Evolutionary conservation across 768 basidiomycete genomes (phyloP).

Genomic region (Auricularia auricula-judae): DNA sequence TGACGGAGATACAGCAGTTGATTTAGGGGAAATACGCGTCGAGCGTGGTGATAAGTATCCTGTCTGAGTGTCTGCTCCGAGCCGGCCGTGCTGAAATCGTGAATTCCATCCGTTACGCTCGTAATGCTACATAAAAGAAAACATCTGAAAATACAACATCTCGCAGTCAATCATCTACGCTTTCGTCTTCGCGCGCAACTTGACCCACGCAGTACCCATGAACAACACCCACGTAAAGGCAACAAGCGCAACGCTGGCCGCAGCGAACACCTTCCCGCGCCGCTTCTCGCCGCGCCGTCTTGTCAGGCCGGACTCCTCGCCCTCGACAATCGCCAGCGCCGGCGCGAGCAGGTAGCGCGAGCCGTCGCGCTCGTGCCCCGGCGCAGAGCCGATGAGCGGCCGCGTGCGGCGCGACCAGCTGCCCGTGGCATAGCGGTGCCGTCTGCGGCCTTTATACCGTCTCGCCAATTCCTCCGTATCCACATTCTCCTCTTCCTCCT

Average conservation of each 20-base stretch:
- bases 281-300: constrained; percentile 21
- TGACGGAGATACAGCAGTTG: too few species aligned
- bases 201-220: constrained; percentile 47
- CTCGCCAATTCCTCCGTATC: not conserved
- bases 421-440: not conserved
- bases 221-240: constrained; percentile 53
- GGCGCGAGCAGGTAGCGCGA: constrained; percentile 6
- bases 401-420: constrained; percentile 3
- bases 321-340: constrained; percentile 13
- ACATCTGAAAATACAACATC: too few species aligned
- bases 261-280: constrained; percentile 42
- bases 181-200: constrained; percentile 31
- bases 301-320: constrained; percentile 14
- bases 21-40: too few species aligned
- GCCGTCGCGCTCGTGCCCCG: not conserved
- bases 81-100: too few species aligned
- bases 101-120: too few species aligned
- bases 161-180: too few species aligned
- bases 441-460: not conserved
- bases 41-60: too few species aligned
- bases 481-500: not conserved
- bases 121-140: too few species aligned
- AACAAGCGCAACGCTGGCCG: constrained; percentile 31
- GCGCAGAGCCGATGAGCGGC: not conserved
- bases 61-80: too few species aligned